Evolutionary conservation across 2,329 filamentous ascomycete genomes (phyloP), one percentile per base, ranked within the genome.

Genomic region (Knoxdaviesia proteae): DNA sequence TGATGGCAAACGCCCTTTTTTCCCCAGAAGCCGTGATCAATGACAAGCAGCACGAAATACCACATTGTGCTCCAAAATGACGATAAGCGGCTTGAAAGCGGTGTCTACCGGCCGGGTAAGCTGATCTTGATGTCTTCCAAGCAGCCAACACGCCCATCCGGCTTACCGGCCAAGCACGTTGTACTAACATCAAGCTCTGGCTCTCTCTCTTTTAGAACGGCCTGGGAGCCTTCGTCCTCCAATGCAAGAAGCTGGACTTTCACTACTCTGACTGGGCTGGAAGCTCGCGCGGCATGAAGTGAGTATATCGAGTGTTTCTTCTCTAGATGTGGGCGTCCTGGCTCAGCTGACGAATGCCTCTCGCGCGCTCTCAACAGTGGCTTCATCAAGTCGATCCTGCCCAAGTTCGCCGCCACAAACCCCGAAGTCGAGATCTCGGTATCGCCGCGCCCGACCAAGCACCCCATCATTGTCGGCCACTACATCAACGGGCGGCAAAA

Each of bases 181-280:
- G 20, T 20, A 20, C 20, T 20, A 20, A 20, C 20, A 20, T 2
- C 31, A n/a, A 30, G 1, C 10, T 20, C 8, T 36, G 38, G 31
- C 36, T 34, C 6, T 34, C 20, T 7, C 31, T 32, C 31, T 32
- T 11, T 11, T 45, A 96, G 87, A 96, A 98, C 67, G 90, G 90
- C 69, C 71, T 96, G 51, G 88, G 88, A 54, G 83, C 87, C 58
- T 96, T 96, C 68, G 84, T 98, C 61, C 74, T 94, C 45, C 88
- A 94, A 67, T 98, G 90, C 76, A 93, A 84, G 69, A 82, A 80
- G 57, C 68, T 98, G 59, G 84, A 94, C 60, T 84, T 98, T 56
- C 83, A 93, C 65, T 98, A 94, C 67, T 96, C 90, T 68, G 86
- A 96, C 69, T 87, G 81, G 74, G 84, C 82, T 45, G 90, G 87